phyloP scores from a whole-genome alignment of 805 yeast genomes.

The Tetrapisispora arboricola region DNA sequence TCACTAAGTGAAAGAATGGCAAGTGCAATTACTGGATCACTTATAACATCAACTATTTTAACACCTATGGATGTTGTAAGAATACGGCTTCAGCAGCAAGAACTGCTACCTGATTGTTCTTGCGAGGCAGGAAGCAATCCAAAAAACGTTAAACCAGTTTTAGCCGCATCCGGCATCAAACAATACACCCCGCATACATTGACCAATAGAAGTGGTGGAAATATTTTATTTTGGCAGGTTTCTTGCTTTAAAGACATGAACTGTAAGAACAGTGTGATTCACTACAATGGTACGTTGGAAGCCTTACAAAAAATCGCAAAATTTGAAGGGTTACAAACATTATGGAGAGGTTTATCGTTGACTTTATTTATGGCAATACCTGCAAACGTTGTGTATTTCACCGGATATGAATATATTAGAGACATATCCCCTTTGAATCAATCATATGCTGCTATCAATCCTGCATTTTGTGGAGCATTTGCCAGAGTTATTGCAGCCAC shows the following conservation, averaged over 20 bases:
- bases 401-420: constrained; percentile 81
- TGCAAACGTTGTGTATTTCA: constrained; percentile 84
- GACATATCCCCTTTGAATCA: constrained; percentile 53
- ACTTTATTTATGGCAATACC: constrained; percentile 87
- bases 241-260: constrained; percentile 26
- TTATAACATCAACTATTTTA: constrained; percentile 59
- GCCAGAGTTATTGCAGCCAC: constrained; percentile 83
- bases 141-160: neutral
- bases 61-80: constrained; percentile 77
- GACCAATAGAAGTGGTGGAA: constrained; percentile 3
- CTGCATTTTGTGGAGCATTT: constrained; percentile 73
- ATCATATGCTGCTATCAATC: constrained; percentile 40
- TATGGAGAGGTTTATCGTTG: constrained; percentile 84
- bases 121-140: constrained; percentile 6
- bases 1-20: constrained; percentile 51
- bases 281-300: constrained; percentile 58
- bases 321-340: constrained; percentile 63
- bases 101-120: constrained; percentile 40
- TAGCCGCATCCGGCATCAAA: neutral
- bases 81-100: constrained; percentile 70
- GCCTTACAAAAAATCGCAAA: constrained; percentile 57
- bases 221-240: constrained; percentile 23
- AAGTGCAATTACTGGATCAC: constrained; percentile 69
- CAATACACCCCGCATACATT: neutral
- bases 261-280: constrained; percentile 23